A percentile compares a stretch with the other conserved stretches of the same genome.
These are phyloP conservation scores for Huiozyma sinensis DNA, from an alignment of 805 yeast species.

Conservation along the genomic window DNA sequence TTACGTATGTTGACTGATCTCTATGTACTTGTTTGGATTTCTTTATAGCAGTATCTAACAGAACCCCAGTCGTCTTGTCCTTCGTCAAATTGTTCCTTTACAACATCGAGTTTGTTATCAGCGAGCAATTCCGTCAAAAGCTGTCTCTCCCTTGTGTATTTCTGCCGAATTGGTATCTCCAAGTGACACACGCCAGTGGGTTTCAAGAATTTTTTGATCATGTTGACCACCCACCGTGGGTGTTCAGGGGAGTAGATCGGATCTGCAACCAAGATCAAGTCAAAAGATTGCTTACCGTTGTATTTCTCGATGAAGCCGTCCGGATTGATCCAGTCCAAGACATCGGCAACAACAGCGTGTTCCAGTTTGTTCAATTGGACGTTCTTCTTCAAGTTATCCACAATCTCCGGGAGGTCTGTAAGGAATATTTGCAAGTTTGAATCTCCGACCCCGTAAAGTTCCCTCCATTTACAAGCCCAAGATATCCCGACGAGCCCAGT, in stretches of 20 bases:
- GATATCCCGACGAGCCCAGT: slow-evolving; percentile 86
- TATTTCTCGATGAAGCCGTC: slow-evolving; percentile 25
- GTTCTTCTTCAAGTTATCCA: slow-evolving; percentile 55
- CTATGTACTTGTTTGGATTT: slow-evolving; percentile 12
- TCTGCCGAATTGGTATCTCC: slow-evolving; percentile 65
- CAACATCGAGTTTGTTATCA: slow-evolving; percentile 22
- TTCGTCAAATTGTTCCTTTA: slow-evolving; percentile 35
- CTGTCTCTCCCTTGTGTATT: slow-evolving; percentile 55
- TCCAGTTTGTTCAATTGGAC: slow-evolving; percentile 38
- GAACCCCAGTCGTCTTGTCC: slow-evolving; percentile 86
- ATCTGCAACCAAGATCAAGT: slow-evolving; percentile 67
- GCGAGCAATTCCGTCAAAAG: slow-evolving; percentile 46
- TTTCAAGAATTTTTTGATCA: slow-evolving; percentile 44
- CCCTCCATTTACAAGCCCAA: slow-evolving; percentile 30
- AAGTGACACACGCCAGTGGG: slow-evolving; percentile 38
- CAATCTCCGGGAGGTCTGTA: slow-evolving; percentile 75
- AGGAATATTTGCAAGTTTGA: slow-evolving; percentile 38
- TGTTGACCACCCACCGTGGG: slow-evolving; percentile 59
- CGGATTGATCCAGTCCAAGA: slow-evolving; percentile 74
- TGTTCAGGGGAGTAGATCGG: slow-evolving; percentile 81
- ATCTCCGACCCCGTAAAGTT: slow-evolving; percentile 26
- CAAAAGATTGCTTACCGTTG: slow-evolving; percentile 30
- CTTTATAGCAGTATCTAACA: slow-evolving; percentile 41
- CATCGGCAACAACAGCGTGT: slow-evolving; percentile 31
- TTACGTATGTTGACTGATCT: background rate